A percentile compares a stretch with the other conserved stretches of the same genome.
phyloP scores from a whole-genome alignment of 2,329 filamentous ascomycete genomes.

The Claviceps arundinis region DNA sequence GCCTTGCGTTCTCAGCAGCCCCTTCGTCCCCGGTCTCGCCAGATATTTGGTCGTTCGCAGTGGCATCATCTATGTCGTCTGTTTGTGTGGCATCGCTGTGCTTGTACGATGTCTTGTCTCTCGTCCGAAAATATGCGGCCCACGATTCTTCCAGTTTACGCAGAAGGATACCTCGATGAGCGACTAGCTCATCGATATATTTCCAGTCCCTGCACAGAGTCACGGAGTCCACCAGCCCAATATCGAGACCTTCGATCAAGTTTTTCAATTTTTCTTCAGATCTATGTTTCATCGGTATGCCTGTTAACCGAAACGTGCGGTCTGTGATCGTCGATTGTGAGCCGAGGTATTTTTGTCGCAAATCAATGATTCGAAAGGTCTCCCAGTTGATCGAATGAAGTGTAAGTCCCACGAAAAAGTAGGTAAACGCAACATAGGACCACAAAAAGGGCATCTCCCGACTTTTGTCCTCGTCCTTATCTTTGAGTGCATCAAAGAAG shows the following conservation, averaged over 20 bases:
- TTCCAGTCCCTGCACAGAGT: slow-evolving; percentile 80
- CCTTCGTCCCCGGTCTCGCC: slow-evolving; percentile 23
- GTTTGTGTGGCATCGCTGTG: slow-evolving; percentile 7
- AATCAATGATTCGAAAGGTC: slow-evolving; percentile 72
- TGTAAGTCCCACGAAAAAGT: slow-evolving; percentile 74
- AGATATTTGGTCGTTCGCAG: slow-evolving; percentile 15
- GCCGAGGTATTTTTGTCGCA: slow-evolving; percentile 82
- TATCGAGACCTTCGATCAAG: slow-evolving; percentile 74
- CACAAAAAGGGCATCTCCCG: slow-evolving; percentile 51
- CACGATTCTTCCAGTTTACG: slow-evolving; percentile 71
- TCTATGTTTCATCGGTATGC: slow-evolving; percentile 67
- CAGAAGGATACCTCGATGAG: slow-evolving; percentile 50
- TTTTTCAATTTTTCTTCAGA: slow-evolving; percentile 74
- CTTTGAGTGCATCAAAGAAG: slow-evolving; percentile 13
- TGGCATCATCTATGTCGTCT: not conserved
- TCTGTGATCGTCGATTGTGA: slow-evolving; percentile 93
- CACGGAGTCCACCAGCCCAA: slow-evolving; percentile 82
- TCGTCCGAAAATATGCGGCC: slow-evolving; percentile 46
- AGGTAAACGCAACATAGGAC: slow-evolving; percentile 91
- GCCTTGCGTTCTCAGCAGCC: slow-evolving; percentile 43
- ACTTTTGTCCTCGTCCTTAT: slow-evolving; percentile 20
- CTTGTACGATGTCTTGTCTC: slow-evolving; percentile 9
- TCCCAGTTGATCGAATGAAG: slow-evolving; percentile 73
- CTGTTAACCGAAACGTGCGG: slow-evolving; percentile 80
- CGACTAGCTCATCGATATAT: slow-evolving; percentile 62